phyloP scores from a whole-genome alignment of 306 rosid genomes.

The Dalbergia oliveri region DNA sequence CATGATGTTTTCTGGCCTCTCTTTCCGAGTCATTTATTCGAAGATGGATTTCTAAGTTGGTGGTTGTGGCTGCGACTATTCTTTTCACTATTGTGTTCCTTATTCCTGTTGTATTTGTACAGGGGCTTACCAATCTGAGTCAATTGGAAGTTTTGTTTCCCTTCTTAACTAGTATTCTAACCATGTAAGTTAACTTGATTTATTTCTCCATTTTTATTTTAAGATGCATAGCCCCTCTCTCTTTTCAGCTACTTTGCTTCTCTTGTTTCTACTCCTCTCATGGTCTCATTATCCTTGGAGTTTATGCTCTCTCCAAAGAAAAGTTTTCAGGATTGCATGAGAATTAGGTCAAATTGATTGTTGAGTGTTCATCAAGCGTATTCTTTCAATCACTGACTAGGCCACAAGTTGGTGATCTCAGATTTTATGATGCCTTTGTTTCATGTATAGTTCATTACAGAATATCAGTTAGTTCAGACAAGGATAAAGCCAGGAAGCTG shows the following conservation, averaged over 20 bases:
- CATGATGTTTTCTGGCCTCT: constrained; percentile 94
- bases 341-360: not conserved
- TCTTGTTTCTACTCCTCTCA: constrained; percentile 6
- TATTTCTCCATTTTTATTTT: not conserved
- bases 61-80: constrained; percentile 61
- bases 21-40: constrained; percentile 82
- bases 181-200: constrained; percentile 69
- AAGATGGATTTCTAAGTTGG: constrained; percentile 94
- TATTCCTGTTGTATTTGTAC: constrained; percentile 72
- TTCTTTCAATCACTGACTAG: not conserved
- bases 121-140: constrained; percentile 70
- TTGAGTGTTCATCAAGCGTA: not conserved
- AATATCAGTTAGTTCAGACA: constrained; percentile 22
- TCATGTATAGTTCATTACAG: not conserved
- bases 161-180: constrained; percentile 76
- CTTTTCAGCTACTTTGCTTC: constrained; percentile 20
- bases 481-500: constrained; percentile 3
- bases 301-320: not conserved
- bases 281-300: constrained; percentile 10
- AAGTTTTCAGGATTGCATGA: constrained; percentile 10
- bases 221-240: not conserved
- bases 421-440: constrained; percentile 24
- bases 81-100: constrained; percentile 78
- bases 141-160: constrained; percentile 87
- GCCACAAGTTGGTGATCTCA: constrained; percentile 7